Evolutionary conservation across 2,329 filamentous ascomycete species (phyloP).

Genomic region (Aspergillus neoniger): DNA sequence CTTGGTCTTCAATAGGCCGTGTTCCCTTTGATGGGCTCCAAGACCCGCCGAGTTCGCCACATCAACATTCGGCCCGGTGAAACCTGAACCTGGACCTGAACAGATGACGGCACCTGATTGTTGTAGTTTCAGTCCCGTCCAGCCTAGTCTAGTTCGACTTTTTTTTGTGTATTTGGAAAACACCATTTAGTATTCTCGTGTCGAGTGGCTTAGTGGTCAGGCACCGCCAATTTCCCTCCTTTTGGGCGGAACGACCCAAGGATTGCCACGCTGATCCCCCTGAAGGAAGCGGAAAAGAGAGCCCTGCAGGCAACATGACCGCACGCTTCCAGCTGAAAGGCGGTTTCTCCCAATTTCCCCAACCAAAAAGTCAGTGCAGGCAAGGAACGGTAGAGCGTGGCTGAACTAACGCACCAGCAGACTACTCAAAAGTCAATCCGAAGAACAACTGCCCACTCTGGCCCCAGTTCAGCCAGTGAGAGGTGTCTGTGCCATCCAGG

Average conservation of each 20-base stretch:
- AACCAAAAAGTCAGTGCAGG: background rate
- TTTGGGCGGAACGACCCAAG: background rate
- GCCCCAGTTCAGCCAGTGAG: background rate
- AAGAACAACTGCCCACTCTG: background rate
- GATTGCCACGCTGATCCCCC: background rate
- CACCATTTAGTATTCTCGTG: no score
- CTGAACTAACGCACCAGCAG: background rate
- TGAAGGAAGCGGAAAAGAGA: conserved; percentile 1
- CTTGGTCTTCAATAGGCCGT: background rate
- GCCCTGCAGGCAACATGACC: background rate
- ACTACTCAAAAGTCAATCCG: conserved; percentile 5
- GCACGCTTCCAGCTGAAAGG: no score
- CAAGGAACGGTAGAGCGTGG: background rate
- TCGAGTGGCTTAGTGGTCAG: background rate
- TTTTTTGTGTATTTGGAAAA: background rate
- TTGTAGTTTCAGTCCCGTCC: background rate
- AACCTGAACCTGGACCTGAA: no score
- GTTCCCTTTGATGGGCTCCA: background rate
- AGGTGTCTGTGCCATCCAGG: background rate
- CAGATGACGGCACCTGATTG: background rate
- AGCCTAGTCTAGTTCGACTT: background rate
- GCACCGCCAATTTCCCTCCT: background rate
- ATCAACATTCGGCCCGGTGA: no score
- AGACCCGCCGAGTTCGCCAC: background rate
- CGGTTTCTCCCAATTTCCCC: no score